phyloP scores from a whole-genome alignment of 345 rosid genomes.

The Boechera divaricarpa region DNA sequence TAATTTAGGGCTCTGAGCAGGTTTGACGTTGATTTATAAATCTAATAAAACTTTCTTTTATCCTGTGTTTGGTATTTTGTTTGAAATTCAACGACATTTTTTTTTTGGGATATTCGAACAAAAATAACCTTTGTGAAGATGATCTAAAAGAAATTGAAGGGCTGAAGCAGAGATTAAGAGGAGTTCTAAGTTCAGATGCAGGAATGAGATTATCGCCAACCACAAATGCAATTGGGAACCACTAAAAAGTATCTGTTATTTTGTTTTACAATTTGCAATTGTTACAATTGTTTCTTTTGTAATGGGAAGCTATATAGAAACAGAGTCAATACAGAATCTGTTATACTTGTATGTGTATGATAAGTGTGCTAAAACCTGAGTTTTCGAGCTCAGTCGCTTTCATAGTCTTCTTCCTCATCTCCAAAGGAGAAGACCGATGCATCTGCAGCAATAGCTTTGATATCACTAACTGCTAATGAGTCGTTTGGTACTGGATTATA shows the following conservation, averaged over 20 bases:
- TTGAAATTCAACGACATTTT: neutral
- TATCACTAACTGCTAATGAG: conserved; percentile 55
- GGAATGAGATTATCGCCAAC: neutral
- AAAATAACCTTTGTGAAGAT: neutral
- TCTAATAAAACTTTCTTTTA: neutral
- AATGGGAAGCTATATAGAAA: conserved; percentile 4
- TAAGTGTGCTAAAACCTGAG: neutral
- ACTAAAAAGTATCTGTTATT: neutral
- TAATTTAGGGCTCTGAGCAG: neutral
- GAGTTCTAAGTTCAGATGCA: neutral
- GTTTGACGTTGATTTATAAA: neutral
- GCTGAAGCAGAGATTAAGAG: neutral
- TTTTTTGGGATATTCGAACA: neutral
- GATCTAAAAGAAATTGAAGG: too few relatives aligned
- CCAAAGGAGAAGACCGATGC: conserved; percentile 90
- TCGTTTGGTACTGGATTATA: conserved; percentile 13
- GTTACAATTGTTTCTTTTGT: neutral
- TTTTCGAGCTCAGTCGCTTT: conserved; percentile 55
- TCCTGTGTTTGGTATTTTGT: neutral
- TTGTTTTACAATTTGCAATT: neutral
- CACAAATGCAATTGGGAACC: neutral
- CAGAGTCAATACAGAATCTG: neutral
- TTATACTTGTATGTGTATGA: neutral
- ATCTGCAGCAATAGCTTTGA: conserved; percentile 88
- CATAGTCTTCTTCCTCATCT: conserved; percentile 85